Evolutionary conservation across 257 asterid genomes (phyloP).

Genomic region (Vinca minor): DNA sequence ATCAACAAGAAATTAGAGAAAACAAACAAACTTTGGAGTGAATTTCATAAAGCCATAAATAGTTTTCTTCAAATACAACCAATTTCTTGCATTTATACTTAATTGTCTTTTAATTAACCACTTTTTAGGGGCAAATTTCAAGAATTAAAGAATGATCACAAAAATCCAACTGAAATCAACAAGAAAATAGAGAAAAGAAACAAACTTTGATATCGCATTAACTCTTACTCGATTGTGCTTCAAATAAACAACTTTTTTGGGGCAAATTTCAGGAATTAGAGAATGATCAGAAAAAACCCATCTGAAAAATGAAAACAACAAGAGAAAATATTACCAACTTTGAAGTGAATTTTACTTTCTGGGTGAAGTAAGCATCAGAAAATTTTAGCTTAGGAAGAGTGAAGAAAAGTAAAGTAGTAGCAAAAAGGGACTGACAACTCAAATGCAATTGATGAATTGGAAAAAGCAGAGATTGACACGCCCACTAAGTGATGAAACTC

Average conservation of each 20-base stretch:
- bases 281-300: background rate
- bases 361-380: background rate
- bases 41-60: too few species aligned
- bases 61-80: too few species aligned
- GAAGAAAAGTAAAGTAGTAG: conserved; percentile 3
- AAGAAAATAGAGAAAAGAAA: too few species aligned
- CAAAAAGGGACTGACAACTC: conserved; percentile 1
- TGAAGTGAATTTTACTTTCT: conserved; percentile 5
- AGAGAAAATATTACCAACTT: too few species aligned
- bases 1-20: too few species aligned
- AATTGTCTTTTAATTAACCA: too few species aligned
- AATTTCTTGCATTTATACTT: too few species aligned
- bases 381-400: background rate
- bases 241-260: too few species aligned
- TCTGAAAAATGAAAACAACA: background rate
- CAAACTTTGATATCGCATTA: too few species aligned
- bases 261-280: background rate
- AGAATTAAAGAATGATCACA: background rate
- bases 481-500: background rate
- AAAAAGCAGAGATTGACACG: background rate
- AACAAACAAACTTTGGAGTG: too few species aligned
- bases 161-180: background rate
- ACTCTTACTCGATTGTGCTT: too few species aligned
- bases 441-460: background rate
- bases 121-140: background rate